phyloP scores from a whole-genome alignment of 2,329 filamentous ascomycete species.

The Ophiobolus disseminans region DNA sequence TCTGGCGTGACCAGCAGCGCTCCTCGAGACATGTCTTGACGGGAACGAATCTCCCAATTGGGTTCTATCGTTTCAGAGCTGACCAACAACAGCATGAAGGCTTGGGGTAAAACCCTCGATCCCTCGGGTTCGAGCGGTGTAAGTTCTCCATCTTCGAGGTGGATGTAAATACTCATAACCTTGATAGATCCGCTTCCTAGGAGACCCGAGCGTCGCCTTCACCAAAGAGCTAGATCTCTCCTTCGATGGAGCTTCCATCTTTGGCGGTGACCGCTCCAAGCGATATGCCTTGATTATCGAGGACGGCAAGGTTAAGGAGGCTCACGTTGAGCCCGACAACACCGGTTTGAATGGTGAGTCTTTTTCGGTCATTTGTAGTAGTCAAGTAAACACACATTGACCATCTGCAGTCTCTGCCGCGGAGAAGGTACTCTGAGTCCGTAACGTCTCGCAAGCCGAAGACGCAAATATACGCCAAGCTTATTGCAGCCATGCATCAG shows the following conservation, averaged over 20 bases:
- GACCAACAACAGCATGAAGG: constrained; percentile 74
- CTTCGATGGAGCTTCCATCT: constrained; percentile 80
- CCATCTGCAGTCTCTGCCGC: constrained; percentile 37
- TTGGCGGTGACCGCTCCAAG: constrained; percentile 84
- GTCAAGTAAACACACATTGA: neutral
- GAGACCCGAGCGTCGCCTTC: constrained; percentile 79
- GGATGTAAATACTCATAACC: constrained; percentile 18
- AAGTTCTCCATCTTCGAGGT: constrained; percentile 53
- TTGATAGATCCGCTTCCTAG: constrained; percentile 82
- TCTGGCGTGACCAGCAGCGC: neutral
- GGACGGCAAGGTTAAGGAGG: constrained; percentile 81
- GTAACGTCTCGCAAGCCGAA: no score
- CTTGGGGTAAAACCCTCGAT: constrained; percentile 81
- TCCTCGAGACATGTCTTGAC: constrained; percentile 11
- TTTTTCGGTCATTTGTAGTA: neutral
- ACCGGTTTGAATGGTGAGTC: constrained; percentile 76
- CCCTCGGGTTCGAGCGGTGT: constrained; percentile 77
- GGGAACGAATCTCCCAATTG: constrained; percentile 1
- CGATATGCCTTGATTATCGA: constrained; percentile 84
- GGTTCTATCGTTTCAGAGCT: constrained; percentile 14
- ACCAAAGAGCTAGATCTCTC: constrained; percentile 82
- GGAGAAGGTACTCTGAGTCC: constrained; percentile 41
- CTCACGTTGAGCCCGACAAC: constrained; percentile 87
- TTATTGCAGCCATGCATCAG: no score
- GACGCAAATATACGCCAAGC: no score